These are phyloP conservation scores for Mycena vulgaris DNA, from an alignment of 768 basidiomycete species.

Conservation along the genomic window DNA sequence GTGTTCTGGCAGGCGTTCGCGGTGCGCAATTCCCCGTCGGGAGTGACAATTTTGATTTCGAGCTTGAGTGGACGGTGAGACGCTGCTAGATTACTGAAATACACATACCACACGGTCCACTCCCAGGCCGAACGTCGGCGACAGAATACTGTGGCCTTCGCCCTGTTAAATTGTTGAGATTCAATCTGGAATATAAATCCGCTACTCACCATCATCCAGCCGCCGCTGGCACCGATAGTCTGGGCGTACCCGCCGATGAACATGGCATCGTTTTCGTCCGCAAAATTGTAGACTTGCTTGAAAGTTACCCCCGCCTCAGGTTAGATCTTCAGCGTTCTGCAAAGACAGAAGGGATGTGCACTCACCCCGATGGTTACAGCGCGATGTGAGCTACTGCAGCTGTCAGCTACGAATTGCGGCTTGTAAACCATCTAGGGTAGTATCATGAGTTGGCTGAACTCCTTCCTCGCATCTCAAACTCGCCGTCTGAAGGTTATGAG, in stretches of 20 bases:
- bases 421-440: constrained; percentile 1
- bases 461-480: not conserved
- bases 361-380: constrained; percentile 7
- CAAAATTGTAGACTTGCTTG: constrained; percentile 36
- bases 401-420: not conserved
- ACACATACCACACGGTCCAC: constrained; percentile 45
- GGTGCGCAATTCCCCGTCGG: constrained; percentile 54
- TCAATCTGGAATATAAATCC: not conserved
- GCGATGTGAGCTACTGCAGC: not conserved
- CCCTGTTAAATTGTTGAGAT: constrained; percentile 42
- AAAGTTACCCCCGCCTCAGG: constrained; percentile 34
- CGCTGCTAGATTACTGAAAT: too few relatives aligned
- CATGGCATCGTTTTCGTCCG: constrained; percentile 36
- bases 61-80: constrained; percentile 17
- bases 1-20: constrained; percentile 56
- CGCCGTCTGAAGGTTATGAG: constrained; percentile 32
- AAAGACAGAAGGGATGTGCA: not conserved
- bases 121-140: constrained; percentile 49
- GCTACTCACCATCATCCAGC: constrained; percentile 44
- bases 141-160: constrained; percentile 52
- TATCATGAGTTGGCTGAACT: not conserved
- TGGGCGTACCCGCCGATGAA: constrained; percentile 37
- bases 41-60: constrained; percentile 58
- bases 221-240: constrained; percentile 51
- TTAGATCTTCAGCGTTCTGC: not conserved